These are phyloP conservation scores for Penicillium subrubescens DNA, from an alignment of 495 filamentous ascomycete genomes.

Conservation along the genomic window DNA sequence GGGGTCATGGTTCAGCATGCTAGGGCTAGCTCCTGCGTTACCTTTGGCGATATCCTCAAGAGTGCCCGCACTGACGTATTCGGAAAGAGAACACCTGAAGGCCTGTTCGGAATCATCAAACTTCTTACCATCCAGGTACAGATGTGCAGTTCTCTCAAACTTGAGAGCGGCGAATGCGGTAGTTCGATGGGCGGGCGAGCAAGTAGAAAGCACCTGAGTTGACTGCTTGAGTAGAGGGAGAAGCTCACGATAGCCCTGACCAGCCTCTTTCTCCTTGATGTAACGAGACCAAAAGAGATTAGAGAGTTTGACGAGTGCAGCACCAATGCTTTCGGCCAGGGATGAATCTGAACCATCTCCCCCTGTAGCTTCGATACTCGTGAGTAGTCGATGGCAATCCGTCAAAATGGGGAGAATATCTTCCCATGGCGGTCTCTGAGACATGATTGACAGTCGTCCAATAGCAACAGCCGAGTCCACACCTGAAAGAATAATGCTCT, in stretches of 20 bases:
- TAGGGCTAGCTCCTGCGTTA: constrained; percentile 29
- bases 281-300: constrained; percentile 77
- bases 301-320: constrained; percentile 59
- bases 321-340: constrained; percentile 25
- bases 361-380: constrained; percentile 35
- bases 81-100: constrained; percentile 47
- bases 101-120: constrained; percentile 39
- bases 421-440: constrained; percentile 43
- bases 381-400: constrained; percentile 43
- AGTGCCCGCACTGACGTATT: constrained; percentile 48
- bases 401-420: constrained; percentile 39
- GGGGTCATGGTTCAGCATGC: constrained; percentile 32
- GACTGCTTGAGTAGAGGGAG: constrained; percentile 52
- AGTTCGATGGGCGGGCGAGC: constrained; percentile 42
- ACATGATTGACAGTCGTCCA: constrained; percentile 45
- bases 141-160: constrained; percentile 53
- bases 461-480: constrained; percentile 46
- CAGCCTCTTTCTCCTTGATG: constrained; percentile 48
- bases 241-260: constrained; percentile 38
- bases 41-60: constrained; percentile 37
- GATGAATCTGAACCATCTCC: constrained; percentile 24
- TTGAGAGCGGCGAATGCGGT: constrained; percentile 55
- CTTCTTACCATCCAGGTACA: constrained; percentile 43
- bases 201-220: constrained; percentile 44
- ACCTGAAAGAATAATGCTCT: constrained; percentile 43